Evolutionary conservation across 306 rosid species (phyloP).

Genomic region (Malus orientalis): DNA sequence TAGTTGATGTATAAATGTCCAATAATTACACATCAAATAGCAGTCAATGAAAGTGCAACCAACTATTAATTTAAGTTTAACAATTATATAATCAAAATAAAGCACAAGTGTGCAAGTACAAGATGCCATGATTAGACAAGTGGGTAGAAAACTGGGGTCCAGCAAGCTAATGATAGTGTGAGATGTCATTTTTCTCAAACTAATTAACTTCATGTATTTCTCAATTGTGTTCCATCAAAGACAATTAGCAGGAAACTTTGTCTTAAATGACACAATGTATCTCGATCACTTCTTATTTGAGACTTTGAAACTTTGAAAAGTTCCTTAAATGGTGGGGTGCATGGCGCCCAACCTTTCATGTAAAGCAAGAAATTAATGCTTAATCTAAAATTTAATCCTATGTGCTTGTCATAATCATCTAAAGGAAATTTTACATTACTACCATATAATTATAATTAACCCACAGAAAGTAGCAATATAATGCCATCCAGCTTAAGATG

Average conservation of each 20-base stretch:
- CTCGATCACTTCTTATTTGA: background rate
- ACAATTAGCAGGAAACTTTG: constrained; percentile 12
- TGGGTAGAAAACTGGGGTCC: constrained; percentile 25
- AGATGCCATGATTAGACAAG: constrained; percentile 31
- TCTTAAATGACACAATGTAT: background rate
- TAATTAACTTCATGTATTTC: background rate
- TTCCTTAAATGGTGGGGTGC: background rate
- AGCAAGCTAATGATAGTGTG: constrained; percentile 11
- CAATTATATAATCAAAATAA: background rate
- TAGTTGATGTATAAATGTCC: background rate
- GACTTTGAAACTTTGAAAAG: background rate
- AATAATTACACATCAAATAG: constrained; percentile 10
- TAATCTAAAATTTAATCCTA: constrained; percentile 19
- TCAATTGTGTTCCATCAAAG: constrained; percentile 19
- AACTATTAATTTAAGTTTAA: background rate
- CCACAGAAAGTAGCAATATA: background rate
- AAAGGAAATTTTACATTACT: constrained; percentile 15
- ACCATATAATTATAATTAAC: background rate
- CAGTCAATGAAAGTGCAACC: constrained; percentile 18
- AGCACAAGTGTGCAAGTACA: background rate
- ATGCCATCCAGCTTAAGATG: constrained; percentile 5
- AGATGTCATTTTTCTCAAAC: background rate
- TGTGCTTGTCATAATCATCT: constrained; percentile 40
- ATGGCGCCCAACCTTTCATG: constrained; percentile 13
- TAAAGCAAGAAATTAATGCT: background rate